Conservation (phyloP, 306 rosid species). For the Dicorynia guianensis region DNA sequence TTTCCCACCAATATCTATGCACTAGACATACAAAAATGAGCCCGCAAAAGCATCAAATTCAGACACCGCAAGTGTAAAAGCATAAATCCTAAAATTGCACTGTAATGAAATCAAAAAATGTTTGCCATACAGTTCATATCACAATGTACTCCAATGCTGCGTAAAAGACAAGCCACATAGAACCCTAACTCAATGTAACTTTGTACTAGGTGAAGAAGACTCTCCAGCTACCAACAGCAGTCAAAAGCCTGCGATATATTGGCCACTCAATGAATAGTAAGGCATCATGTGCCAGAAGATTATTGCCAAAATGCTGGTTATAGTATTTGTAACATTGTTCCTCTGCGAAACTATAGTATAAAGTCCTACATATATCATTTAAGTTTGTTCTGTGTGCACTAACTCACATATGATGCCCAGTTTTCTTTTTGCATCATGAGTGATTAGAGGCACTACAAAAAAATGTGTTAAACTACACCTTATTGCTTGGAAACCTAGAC, state of each 20-base stretch:
- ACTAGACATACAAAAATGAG: neutral
- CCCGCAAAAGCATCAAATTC: conserved; percentile 5
- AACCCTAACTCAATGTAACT: neutral
- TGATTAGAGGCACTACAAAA: neutral
- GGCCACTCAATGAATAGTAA: neutral
- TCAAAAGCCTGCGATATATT: conserved; percentile 30
- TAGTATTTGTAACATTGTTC: neutral
- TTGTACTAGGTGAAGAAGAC: conserved; percentile 3
- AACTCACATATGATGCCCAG: conserved; percentile 26
- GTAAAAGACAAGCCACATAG: conserved; percentile 13
- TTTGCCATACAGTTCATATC: conserved; percentile 6
- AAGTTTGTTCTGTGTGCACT: conserved; percentile 8
- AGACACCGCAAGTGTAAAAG: neutral
- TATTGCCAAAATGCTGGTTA: neutral
- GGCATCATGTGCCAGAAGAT: neutral
- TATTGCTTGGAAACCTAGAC: conserved; percentile 4
- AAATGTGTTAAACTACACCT: conserved; percentile 5
- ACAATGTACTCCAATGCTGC: neutral
- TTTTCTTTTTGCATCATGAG: neutral
- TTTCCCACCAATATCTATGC: neutral
- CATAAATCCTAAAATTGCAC: neutral
- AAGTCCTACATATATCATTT: neutral
- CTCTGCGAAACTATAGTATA: conserved; percentile 17
- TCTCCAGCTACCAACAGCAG: conserved; percentile 2
- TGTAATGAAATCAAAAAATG: neutral